These are phyloP conservation scores for Populus hybrid DNA, from an alignment of 441 rosid species.

Conservation along the genomic window DNA sequence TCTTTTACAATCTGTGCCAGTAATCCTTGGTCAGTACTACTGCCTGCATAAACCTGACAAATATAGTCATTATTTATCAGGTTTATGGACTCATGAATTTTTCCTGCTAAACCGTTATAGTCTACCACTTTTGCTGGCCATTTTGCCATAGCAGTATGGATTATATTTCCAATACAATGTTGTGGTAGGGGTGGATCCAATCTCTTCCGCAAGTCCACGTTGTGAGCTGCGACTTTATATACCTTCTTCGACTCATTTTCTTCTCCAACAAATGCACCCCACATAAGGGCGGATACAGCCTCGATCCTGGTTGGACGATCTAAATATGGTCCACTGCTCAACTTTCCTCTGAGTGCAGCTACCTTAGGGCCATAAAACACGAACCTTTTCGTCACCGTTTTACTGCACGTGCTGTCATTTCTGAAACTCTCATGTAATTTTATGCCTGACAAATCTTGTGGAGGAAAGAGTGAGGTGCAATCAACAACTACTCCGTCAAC, in stretches of 20 bases:
- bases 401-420: background rate
- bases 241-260: background rate
- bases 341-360: conserved; percentile 16
- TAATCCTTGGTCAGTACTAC: background rate
- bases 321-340: background rate
- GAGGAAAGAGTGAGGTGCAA: background rate
- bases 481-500: background rate
- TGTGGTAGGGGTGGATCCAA: background rate
- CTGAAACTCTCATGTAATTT: background rate
- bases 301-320: conserved; percentile 30
- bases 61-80: conserved; percentile 6
- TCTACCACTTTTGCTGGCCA: background rate
- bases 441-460: background rate
- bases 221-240: background rate
- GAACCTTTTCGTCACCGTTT: conserved; percentile 26
- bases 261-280: background rate
- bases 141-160: background rate
- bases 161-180: background rate
- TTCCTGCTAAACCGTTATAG: conserved; percentile 8
- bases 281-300: conserved; percentile 22
- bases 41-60: conserved; percentile 1
- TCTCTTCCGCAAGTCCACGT: background rate
- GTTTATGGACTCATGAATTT: conserved; percentile 14
- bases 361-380: conserved; percentile 19
- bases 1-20: background rate